Evolutionary conservation across 2,329 filamentous ascomycete genomes (phyloP), one percentile per base, ranked within the genome.

Genomic region (Mollisiaceae sp.): DNA sequence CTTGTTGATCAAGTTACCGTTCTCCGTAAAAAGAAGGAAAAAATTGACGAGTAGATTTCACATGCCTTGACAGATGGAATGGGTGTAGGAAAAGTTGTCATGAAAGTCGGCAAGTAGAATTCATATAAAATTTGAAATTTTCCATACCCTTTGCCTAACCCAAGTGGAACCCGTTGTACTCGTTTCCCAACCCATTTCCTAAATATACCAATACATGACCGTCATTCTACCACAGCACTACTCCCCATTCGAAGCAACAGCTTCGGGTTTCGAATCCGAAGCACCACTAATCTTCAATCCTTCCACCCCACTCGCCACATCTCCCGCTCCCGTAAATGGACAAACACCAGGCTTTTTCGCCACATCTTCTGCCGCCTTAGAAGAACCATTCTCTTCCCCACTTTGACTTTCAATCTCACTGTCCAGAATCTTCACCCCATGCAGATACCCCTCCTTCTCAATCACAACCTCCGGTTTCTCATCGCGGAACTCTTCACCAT

Each of bases 401-500:
- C 81, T 80, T 22, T 79, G 75, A 15, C 78, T 78, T 4, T 50
- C 52, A 36, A 22, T 14, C 38, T 47, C 41, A 18, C 22, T n/a
- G 4, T 54, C 54, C 14, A 88, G 74, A 9, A 91, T 79, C 74
- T 84, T 86, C 77, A 86, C 87, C 1, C 88, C 88, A 69, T 88
- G 83, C 22, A 91, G 71, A 71, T 85, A 90, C 0, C 89, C 89
- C 73, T 91, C 89, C 60, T 81, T 79, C 74, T 90, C 87, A 54
- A 86, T 76, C 32, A 82, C 78, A 15, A 83, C 79, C 56, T 82
- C 81, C 62, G 81, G 81, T 14, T 81, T 79, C 18, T 78, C 78
- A 69, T 81, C 52, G 20, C 50, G 43, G 57, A 65, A 86, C 22
- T 69, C 69, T 12, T n/a, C 59, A 1, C 66, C 69, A 52, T 68